A percentile compares a stretch with the other conserved stretches of the same genome.
These are phyloP conservation scores for Talaromyces albobiverticillius DNA, from an alignment of 2,329 filamentous ascomycete genomes.

Conservation along the genomic window DNA sequence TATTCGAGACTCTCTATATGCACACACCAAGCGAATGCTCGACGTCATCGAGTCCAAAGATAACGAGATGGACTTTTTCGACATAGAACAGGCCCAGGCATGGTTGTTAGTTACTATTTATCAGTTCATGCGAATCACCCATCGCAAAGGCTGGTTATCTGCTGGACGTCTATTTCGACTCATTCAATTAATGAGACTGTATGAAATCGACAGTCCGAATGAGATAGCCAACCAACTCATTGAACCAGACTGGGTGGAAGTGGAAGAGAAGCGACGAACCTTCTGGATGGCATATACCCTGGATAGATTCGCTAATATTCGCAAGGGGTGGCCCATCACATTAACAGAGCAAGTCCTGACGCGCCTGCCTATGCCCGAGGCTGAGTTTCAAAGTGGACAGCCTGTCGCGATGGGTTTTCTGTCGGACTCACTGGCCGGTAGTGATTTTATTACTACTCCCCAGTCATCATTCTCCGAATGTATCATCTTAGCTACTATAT, in stretches of 20 bases:
- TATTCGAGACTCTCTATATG: constrained; percentile 84
- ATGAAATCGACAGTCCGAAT: constrained; percentile 76
- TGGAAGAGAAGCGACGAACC: constrained; percentile 83
- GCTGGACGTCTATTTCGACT: constrained; percentile 77
- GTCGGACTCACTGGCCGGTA: constrained; percentile 25
- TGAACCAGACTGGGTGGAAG: constrained; percentile 88
- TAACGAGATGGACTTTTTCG: constrained; percentile 84
- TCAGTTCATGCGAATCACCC: constrained; percentile 98
- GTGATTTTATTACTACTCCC: constrained; percentile 14
- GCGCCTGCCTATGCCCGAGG: constrained; percentile 34
- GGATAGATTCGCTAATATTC: constrained; percentile 91
- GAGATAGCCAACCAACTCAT: constrained; percentile 91
- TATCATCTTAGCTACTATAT: constrained; percentile 30
- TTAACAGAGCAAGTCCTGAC: constrained; percentile 49
- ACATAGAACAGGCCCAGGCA: constrained; percentile 79
- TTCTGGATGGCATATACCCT: constrained; percentile 94
- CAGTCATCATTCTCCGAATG: constrained; percentile 32
- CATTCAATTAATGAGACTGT: constrained; percentile 87
- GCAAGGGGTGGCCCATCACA: constrained; percentile 94
- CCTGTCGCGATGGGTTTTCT: constrained; percentile 27
- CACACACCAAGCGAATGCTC: constrained; percentile 82
- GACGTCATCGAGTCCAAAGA: constrained; percentile 88
- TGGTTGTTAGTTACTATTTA: constrained; percentile 80
- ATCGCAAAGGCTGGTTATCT: constrained; percentile 92
- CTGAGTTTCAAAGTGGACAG: constrained; percentile 34